Evolutionary conservation across 352 stramenopile genomes (phyloP).

Genomic region (Phytophthora sp.): DNA sequence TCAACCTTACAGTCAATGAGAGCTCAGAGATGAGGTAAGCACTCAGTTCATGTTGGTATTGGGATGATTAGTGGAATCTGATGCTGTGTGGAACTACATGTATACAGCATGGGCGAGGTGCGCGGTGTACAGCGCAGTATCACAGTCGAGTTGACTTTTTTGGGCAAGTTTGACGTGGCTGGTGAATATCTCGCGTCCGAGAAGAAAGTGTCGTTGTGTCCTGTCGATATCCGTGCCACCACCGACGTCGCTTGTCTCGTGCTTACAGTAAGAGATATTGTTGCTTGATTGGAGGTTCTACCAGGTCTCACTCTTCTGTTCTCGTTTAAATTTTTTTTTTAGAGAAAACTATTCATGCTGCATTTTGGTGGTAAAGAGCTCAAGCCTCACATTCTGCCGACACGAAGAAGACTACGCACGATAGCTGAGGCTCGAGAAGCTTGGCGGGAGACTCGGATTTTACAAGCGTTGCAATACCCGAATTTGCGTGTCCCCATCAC

Average conservation of each 20-base stretch:
- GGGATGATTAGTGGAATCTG: too few relatives aligned
- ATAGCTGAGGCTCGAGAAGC: constrained; percentile 66
- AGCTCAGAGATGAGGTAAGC: constrained; percentile 56
- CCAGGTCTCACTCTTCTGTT: background rate
- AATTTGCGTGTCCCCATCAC: constrained; percentile 77
- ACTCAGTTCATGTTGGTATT: background rate
- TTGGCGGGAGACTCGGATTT: constrained; percentile 79
- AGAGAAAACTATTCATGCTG: constrained; percentile 80
- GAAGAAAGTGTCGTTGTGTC: constrained; percentile 69
- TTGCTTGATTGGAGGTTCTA: background rate
- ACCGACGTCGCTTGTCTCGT: constrained; percentile 77
- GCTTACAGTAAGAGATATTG: constrained; percentile 56
- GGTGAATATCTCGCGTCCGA: constrained; percentile 81
- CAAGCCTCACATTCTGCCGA: constrained; percentile 60
- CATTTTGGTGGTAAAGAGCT: constrained; percentile 73
- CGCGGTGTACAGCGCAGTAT: constrained; percentile 69
- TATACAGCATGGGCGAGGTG: constrained; percentile 64
- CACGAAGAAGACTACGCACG: constrained; percentile 50
- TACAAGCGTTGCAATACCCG: constrained; percentile 73
- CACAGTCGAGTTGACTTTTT: constrained; percentile 76
- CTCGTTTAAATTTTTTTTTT: constrained; percentile 1
- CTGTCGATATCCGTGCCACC: constrained; percentile 76
- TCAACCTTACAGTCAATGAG: constrained; percentile 72
- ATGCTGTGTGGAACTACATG: too few relatives aligned
- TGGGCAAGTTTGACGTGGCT: constrained; percentile 83